Percentiles rank a stretch among this genome's conserved stretches.
phyloP scores from a whole-genome alignment of 192 early-diverging fungal genomes.

The Backusella psychrophila region DNA sequence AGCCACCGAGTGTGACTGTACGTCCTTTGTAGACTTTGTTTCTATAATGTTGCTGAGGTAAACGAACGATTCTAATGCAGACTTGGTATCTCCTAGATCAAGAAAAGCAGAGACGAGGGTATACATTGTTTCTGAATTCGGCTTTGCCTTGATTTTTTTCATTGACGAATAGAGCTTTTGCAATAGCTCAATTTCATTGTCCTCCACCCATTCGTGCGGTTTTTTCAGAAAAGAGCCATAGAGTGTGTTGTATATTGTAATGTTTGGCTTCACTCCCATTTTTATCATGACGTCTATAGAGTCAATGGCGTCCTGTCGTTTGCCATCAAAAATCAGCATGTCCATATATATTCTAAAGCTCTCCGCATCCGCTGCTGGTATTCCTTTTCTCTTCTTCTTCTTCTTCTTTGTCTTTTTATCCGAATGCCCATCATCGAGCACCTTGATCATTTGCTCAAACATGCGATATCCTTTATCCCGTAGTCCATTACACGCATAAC shows the following conservation, averaged over 20 bases:
- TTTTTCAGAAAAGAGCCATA: slow-evolving; percentile 22
- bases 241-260: slow-evolving; percentile 26
- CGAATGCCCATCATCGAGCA: background rate
- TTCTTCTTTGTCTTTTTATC: background rate
- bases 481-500: slow-evolving; percentile 26
- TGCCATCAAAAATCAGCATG: slow-evolving; percentile 10
- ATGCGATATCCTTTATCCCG: slow-evolving; percentile 24
- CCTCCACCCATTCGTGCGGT: background rate
- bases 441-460: slow-evolving; percentile 26
- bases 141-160: slow-evolving; percentile 19
- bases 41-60: slow-evolving; percentile 2
- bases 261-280: slow-evolving; percentile 8
- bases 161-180: slow-evolving; percentile 18
- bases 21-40: background rate
- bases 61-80: slow-evolving; percentile 34
- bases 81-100: slow-evolving; percentile 31
- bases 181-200: slow-evolving; percentile 2
- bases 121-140: slow-evolving; percentile 32
- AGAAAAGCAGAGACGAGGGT: slow-evolving; percentile 33
- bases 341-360: slow-evolving; percentile 34
- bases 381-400: background rate
- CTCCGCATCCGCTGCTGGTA: slow-evolving; percentile 22
- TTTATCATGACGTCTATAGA: slow-evolving; percentile 9
- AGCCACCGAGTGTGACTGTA: slow-evolving; percentile 11
- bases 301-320: slow-evolving; percentile 12